Percentiles rank a stretch among this genome's conserved stretches.
Evolutionary conservation across 225 moss, liverwort and hornwort species (phyloP).

Genomic region (Bryoerythrophyllum caledonicum): DNA sequence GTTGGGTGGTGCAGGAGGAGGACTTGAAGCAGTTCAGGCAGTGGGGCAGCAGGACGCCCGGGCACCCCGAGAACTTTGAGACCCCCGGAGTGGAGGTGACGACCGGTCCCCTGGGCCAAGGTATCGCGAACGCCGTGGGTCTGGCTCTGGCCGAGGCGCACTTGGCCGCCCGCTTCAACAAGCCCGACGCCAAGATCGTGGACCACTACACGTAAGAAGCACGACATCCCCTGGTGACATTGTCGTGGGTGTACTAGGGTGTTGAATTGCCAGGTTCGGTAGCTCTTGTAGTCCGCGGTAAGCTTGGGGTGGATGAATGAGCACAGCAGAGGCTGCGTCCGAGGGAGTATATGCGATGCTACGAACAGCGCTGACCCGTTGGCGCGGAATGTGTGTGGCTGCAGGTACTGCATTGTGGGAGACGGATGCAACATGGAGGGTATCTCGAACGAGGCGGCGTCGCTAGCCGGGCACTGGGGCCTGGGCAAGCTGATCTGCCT

Average conservation of each 20-base stretch:
- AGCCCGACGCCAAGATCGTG: constrained; percentile 81
- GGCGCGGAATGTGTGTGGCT: constrained; percentile 18
- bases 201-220: constrained; percentile 81
- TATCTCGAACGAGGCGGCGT: constrained; percentile 84
- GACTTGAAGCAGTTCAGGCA: constrained; percentile 93
- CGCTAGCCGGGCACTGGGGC: constrained; percentile 88
- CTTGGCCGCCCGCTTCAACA: constrained; percentile 87
- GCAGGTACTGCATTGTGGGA: constrained; percentile 85
- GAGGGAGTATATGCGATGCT: neutral
- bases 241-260: no score
- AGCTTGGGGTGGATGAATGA: no score
- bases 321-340: neutral
- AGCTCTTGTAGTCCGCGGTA: no score
- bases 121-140: constrained; percentile 81
- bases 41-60: constrained; percentile 85
- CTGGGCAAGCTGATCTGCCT: constrained; percentile 76
- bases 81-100: constrained; percentile 96
- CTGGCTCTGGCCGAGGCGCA: constrained; percentile 86
- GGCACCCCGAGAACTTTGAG: constrained; percentile 95
- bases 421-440: constrained; percentile 97
- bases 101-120: constrained; percentile 93
- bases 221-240: neutral
- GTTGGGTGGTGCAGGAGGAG: constrained; percentile 43
- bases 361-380: neutral
- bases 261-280: no score